Base-by-base conservation (phyloP, 1,139 yeast species). In the Taphrina communis region DNA sequence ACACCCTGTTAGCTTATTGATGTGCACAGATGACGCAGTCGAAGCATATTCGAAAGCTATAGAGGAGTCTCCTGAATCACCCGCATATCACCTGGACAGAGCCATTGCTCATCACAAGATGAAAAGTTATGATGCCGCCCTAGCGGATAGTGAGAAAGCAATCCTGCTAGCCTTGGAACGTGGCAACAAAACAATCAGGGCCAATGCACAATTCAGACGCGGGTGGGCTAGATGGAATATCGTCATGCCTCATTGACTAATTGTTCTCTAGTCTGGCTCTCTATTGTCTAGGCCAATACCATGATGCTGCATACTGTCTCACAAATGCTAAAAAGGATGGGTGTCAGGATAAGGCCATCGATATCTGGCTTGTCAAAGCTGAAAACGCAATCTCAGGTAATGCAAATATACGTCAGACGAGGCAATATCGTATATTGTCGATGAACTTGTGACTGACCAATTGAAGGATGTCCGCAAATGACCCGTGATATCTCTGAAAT, bases 191-290 rank as follows among this genome's bases (percentile, higher is more conserved):
- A 79, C 80, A 3, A 83, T 83, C n/a, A 80, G 88, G 52, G 89
- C 86, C 0, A 79, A 82, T 41, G 85, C 88, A 36, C 84, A 88
- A 73, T 85, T 86, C 75, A 81, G 90, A 53, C 79, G 87, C 68
- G 90, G 78, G 73, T 70, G 31, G 36, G 41, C 31, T 25, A 25
- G 31, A 25, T 2, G 31, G 31, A 25, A 25, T 25, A 4, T 25
- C 4, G 31, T 25, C 31, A 25, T 25, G 31, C 31, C 31, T 25
- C 31, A 25, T 4, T 25, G 31, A 25, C 31, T 25, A 25, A 25
- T 2, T 25, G 31, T 25, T 3, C 1, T 17, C 25, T 36, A 73
- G 74, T 8, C 75, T 78, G 48, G 74, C 78, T 6, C 68, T 76
- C 31, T 72, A 69, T 62, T 71, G 74, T 7, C 80, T 83, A 71